Evolutionary conservation across 78 protist species (phyloP).

Genomic region (Neovahlkampfia damariscottae): DNA sequence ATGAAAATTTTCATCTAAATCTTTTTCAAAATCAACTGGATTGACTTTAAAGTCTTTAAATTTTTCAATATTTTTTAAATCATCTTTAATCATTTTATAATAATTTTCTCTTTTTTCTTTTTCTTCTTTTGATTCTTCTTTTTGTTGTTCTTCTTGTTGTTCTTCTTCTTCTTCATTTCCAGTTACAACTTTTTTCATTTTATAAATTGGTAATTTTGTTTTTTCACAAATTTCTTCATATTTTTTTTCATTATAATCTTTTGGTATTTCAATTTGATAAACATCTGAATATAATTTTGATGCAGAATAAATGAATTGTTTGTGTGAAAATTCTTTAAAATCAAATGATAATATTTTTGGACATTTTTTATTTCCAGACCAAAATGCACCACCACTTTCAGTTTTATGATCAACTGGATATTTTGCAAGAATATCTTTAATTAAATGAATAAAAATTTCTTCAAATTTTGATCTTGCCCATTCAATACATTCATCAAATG

Average conservation of each 20-base stretch:
- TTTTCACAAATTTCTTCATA: background rate
- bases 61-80: slow-evolving; percentile 4
- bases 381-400: slow-evolving; percentile 12
- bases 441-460: background rate
- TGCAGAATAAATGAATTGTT: slow-evolving; percentile 9
- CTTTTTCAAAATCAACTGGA: slow-evolving; percentile 59
- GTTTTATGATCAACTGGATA: background rate
- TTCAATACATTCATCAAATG: background rate
- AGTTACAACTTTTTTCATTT: background rate
- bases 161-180: slow-evolving; percentile 16
- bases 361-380: slow-evolving; percentile 34
- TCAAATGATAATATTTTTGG: background rate
- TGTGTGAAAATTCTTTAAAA: slow-evolving; percentile 8
- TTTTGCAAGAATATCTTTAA: background rate
- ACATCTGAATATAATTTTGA: slow-evolving; percentile 15
- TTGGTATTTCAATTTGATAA: slow-evolving; percentile 11
- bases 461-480: slow-evolving; percentile 12
- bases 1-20: slow-evolving; percentile 42
- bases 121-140: background rate
- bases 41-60: background rate
- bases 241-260: background rate
- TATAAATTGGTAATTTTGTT: background rate
- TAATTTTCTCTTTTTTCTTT: background rate
- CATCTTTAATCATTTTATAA: background rate
- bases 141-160: slow-evolving; percentile 21